These are phyloP conservation scores for Spencermartinsiella ligniputridi DNA, from an alignment of 1,139 yeast genomes.

Conservation along the genomic window DNA sequence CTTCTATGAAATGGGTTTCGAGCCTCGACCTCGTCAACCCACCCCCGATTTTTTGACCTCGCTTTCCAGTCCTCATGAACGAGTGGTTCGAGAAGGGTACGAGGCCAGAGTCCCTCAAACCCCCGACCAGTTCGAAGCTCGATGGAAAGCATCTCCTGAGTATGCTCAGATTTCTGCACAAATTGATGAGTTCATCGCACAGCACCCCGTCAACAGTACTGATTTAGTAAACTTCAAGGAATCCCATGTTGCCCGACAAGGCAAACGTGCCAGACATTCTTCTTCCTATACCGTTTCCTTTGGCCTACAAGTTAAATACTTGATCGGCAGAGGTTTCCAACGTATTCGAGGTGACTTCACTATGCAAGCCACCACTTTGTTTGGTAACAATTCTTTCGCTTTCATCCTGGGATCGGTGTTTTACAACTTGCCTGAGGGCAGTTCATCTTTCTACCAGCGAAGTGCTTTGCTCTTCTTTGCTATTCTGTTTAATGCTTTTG, in stretches of 20 bases:
- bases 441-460: slow-evolving; percentile 59
- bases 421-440: slow-evolving; percentile 49
- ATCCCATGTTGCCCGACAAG: slow-evolving; percentile 51
- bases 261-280: slow-evolving; percentile 46
- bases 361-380: slow-evolving; percentile 52
- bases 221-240: slow-evolving; percentile 37
- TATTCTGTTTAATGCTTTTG: slow-evolving; percentile 69
- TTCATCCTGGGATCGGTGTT: slow-evolving; percentile 70
- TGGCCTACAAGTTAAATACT: slow-evolving; percentile 57
- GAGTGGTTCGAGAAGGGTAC: slow-evolving; percentile 50
- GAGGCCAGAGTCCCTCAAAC: slow-evolving; percentile 65
- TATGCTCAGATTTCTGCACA: slow-evolving; percentile 39
- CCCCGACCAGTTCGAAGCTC: slow-evolving; percentile 60
- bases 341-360: slow-evolving; percentile 65
- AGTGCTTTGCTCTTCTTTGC: slow-evolving; percentile 76
- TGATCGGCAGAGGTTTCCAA: slow-evolving; percentile 57
- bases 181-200: slow-evolving; percentile 37
- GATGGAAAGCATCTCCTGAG: slow-evolving; percentile 61
- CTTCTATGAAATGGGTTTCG: slow-evolving; percentile 64
- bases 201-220: slow-evolving; percentile 25
- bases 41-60: slow-evolving; percentile 82
- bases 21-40: slow-evolving; percentile 71
- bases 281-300: slow-evolving; percentile 68
- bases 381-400: slow-evolving; percentile 70
- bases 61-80: slow-evolving; percentile 67